These are phyloP conservation scores for Phytopythium kandeliae DNA, from an alignment of 352 stramenopile species.

Conservation along the genomic window DNA sequence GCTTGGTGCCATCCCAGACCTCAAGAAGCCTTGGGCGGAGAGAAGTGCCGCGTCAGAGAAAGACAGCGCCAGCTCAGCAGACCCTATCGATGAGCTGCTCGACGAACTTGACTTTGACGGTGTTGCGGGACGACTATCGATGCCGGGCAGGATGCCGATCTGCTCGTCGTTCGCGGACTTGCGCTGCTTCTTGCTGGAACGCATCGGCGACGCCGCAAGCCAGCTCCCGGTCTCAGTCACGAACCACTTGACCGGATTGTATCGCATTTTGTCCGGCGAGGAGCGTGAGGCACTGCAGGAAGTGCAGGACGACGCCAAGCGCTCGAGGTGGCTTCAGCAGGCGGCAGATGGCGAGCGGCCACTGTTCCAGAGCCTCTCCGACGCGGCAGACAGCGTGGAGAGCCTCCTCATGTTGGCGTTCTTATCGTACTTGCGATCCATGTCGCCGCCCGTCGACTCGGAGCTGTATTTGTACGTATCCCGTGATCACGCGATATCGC, in stretches of 20 bases:
- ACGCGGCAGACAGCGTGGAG: conserved; percentile 9
- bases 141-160: conserved; percentile 22
- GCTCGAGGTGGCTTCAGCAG: conserved; percentile 5
- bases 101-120: conserved; percentile 65
- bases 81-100: conserved; percentile 36
- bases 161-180: conserved; percentile 47
- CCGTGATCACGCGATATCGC: no score
- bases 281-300: conserved; percentile 17
- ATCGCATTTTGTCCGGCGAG: conserved; percentile 44
- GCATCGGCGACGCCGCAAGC: conserved; percentile 67
- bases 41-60: neutral
- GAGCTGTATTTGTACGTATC: conserved; percentile 79
- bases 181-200: conserved; percentile 51
- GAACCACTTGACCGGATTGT: conserved; percentile 24
- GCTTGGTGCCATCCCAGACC: conserved; percentile 23
- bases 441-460: conserved; percentile 58
- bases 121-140: conserved; percentile 27
- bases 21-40: conserved; percentile 9
- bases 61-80: neutral
- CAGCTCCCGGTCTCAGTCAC: conserved; percentile 23
- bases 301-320: conserved; percentile 7
- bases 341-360: neutral
- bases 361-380: neutral
- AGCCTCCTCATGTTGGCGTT: conserved; percentile 52
- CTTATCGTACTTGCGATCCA: conserved; percentile 51